phyloP scores from a whole-genome alignment of 371 early-diverging fungal species.

The Circinella umbellata region DNA sequence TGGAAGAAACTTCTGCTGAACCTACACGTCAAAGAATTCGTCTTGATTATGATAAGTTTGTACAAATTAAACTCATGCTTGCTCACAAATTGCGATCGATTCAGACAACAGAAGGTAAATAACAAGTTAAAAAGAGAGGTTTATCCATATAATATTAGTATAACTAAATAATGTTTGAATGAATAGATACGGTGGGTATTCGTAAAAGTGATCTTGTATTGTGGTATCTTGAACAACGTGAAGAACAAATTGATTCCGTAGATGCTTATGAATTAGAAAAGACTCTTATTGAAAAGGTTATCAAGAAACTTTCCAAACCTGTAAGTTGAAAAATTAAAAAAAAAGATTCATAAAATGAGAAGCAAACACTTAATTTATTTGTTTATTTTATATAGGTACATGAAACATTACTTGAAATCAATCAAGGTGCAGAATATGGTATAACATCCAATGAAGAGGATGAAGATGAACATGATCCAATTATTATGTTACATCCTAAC shows the following conservation, averaged over 20 bases:
- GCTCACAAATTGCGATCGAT: slow-evolving; percentile 65
- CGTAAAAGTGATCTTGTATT: slow-evolving; percentile 75
- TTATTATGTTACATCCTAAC: slow-evolving; percentile 71
- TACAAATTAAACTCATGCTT: slow-evolving; percentile 75
- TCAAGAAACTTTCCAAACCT: slow-evolving; percentile 77
- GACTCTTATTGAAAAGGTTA: slow-evolving; percentile 75
- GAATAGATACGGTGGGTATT: slow-evolving; percentile 57
- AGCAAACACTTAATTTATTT: no score
- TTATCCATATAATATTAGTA: not conserved
- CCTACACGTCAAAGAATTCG: slow-evolving; percentile 35
- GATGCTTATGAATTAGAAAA: slow-evolving; percentile 73
- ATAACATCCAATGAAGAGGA: slow-evolving; percentile 9
- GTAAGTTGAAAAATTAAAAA: slow-evolving; percentile 29
- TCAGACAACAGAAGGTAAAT: slow-evolving; percentile 29
- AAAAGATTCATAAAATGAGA: no score
- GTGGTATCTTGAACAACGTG: slow-evolving; percentile 83
- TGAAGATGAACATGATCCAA: slow-evolving; percentile 38
- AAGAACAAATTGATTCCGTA: slow-evolving; percentile 72
- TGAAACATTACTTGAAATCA: slow-evolving; percentile 54
- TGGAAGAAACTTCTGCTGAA: slow-evolving; percentile 18
- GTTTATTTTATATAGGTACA: slow-evolving; percentile 24
- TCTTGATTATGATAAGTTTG: slow-evolving; percentile 82
- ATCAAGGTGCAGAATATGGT: slow-evolving; percentile 26
- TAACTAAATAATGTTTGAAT: no score
- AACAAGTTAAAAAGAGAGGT: slow-evolving; percentile 15